Evolutionary conservation across 495 filamentous ascomycete genomes (phyloP).

Genomic region (Aspergillus sclerotioniger): DNA sequence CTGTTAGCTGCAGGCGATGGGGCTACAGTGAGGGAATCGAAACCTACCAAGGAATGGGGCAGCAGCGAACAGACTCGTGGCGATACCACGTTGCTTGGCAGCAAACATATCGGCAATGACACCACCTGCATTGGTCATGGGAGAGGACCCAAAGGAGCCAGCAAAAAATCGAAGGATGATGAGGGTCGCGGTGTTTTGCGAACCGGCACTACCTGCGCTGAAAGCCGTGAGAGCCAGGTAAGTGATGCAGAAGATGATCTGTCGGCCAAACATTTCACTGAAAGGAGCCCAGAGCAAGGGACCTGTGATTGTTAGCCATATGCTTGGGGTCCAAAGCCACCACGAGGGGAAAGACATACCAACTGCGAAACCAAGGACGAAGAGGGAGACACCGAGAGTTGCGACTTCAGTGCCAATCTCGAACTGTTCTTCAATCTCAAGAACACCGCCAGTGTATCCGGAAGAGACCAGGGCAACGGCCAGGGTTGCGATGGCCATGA

Average conservation of each 20-base stretch:
- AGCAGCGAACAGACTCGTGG: constrained; percentile 61
- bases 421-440: constrained; percentile 54
- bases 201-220: constrained; percentile 61
- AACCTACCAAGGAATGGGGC: constrained; percentile 60
- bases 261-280: constrained; percentile 71
- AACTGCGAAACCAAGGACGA: constrained; percentile 68
- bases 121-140: constrained; percentile 70
- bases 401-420: constrained; percentile 51
- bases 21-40: neutral
- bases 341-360: constrained; percentile 33
- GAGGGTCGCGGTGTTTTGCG: constrained; percentile 62
- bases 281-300: constrained; percentile 66
- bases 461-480: constrained; percentile 70
- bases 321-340: neutral
- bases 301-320: constrained; percentile 22
- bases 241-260: constrained; percentile 64
- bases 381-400: constrained; percentile 62
- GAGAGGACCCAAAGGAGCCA: constrained; percentile 73
- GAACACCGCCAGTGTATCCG: constrained; percentile 63
- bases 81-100: constrained; percentile 61
- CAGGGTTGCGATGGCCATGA: constrained; percentile 60
- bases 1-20: constrained; percentile 1
- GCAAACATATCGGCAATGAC: constrained; percentile 75
- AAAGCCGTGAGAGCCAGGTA: constrained; percentile 65
- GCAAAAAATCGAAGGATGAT: constrained; percentile 77